Conservation (phyloP, 805 yeast genomes). For the Suhomyces canberraensis region DNA sequence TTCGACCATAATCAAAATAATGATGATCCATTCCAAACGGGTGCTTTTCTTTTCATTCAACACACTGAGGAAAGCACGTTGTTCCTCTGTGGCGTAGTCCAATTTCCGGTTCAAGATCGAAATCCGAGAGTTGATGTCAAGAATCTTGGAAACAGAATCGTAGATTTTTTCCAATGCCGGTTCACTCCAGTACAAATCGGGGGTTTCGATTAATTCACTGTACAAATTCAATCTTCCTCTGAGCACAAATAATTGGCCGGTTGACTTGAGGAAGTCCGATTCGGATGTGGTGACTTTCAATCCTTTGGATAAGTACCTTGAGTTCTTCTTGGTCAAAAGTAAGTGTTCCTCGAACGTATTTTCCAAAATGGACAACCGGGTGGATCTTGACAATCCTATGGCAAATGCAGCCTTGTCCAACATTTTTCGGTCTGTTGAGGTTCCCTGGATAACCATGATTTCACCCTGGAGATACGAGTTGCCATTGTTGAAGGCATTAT, state of each 20-base stretch:
- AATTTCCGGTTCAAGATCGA: slow-evolving; percentile 77
- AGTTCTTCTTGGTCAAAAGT: slow-evolving; percentile 56
- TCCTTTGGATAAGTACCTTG: slow-evolving; percentile 68
- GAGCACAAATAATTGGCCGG: slow-evolving; percentile 71
- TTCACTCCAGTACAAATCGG: slow-evolving; percentile 91
- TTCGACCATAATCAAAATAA: slow-evolving; percentile 77
- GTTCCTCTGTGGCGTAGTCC: slow-evolving; percentile 89
- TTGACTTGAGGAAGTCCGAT: slow-evolving; percentile 59
- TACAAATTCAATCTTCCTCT: slow-evolving; percentile 83
- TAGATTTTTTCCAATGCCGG: slow-evolving; percentile 79
- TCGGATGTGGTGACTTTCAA: slow-evolving; percentile 42
- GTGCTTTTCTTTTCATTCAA: slow-evolving; percentile 74
- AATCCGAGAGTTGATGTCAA: slow-evolving; percentile 78
- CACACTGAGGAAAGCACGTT: slow-evolving; percentile 70
- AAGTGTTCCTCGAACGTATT: slow-evolving; percentile 66
- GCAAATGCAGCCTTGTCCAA: slow-evolving; percentile 87
- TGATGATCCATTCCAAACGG: slow-evolving; percentile 84
- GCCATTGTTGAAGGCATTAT: slow-evolving; percentile 22
- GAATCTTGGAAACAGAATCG: slow-evolving; percentile 60
- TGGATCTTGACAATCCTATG: slow-evolving; percentile 81
- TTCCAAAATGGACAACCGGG: slow-evolving; percentile 80
- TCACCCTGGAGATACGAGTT: slow-evolving; percentile 59
- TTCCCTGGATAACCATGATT: slow-evolving; percentile 61
- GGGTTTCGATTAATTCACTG: slow-evolving; percentile 86
- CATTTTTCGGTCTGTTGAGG: slow-evolving; percentile 43